A percentile compares a stretch with the other conserved stretches of the same genome.
phyloP scores from a whole-genome alignment of 73 alveolate species.

The Blepharisma japonicum region DNA sequence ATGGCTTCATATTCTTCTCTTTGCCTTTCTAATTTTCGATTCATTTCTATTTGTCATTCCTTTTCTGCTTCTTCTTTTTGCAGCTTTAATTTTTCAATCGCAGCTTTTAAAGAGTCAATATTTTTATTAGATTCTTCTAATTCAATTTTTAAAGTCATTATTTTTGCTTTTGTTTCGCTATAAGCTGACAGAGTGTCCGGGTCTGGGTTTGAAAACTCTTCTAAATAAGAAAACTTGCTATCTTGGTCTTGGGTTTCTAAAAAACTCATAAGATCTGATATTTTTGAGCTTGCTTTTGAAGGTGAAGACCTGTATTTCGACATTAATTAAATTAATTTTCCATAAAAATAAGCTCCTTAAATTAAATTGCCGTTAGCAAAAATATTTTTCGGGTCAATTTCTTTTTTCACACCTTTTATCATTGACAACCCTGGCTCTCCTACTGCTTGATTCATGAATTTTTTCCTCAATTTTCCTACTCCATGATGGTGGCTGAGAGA shows the following conservation, averaged over 20 bases:
- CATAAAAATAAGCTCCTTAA: constrained; percentile 29
- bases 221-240: neutral
- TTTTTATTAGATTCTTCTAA: constrained; percentile 60
- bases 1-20: constrained; percentile 53
- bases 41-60: constrained; percentile 41
- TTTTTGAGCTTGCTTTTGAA: neutral
- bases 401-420: constrained; percentile 48
- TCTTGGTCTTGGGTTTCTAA: neutral
- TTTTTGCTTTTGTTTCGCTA: constrained; percentile 17
- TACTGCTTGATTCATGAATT: constrained; percentile 50
- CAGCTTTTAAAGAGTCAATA: constrained; percentile 53
- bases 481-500: constrained; percentile 89
- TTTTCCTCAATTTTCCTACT: constrained; percentile 83
- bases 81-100: constrained; percentile 49
- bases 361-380: constrained; percentile 62
- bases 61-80: constrained; percentile 50
- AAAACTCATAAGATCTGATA: neutral
- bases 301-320: neutral
- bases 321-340: neutral
- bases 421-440: constrained; percentile 66
- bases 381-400: constrained; percentile 74
- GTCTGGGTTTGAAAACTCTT: neutral
- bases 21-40: constrained; percentile 47
- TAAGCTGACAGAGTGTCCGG: constrained; percentile 17
- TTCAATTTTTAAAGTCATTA: constrained; percentile 38